Conservation (phyloP, 192 early-diverging fungal genomes). For the Coemansia sp. region DNA sequence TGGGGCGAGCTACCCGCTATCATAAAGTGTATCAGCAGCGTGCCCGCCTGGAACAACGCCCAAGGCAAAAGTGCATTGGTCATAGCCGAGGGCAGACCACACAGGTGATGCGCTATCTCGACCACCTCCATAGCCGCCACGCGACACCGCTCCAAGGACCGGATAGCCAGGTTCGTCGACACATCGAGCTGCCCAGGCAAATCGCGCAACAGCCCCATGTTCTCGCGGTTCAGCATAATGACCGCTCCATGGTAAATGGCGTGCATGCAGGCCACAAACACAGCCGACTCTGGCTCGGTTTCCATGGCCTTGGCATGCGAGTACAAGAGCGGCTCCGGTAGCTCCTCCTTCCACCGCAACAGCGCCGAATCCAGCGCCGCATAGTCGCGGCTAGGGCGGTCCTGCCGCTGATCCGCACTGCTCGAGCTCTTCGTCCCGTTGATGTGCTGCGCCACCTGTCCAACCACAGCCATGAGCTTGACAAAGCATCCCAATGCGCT, state of each 20-base stretch:
- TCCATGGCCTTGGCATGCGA: constrained; percentile 19
- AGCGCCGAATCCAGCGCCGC: constrained; percentile 36
- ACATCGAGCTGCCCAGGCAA: constrained; percentile 47
- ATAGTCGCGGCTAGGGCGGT: constrained; percentile 18
- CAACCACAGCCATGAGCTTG: constrained; percentile 52
- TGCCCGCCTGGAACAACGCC: constrained; percentile 55
- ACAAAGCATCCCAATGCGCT: constrained; percentile 44
- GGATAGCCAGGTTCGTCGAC: constrained; percentile 47
- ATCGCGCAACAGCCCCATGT: constrained; percentile 47
- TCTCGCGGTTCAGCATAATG: constrained; percentile 53
- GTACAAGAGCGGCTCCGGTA: constrained; percentile 32
- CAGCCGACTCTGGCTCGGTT: constrained; percentile 24
- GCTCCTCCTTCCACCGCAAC: constrained; percentile 51
- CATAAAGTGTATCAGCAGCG: constrained; percentile 55
- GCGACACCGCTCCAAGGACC: constrained; percentile 47
- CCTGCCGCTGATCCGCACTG: background rate
- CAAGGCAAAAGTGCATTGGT: constrained; percentile 51
- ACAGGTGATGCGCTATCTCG: constrained; percentile 45
- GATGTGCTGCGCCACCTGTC: constrained; percentile 50
- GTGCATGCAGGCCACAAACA: constrained; percentile 49
- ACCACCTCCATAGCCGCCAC: constrained; percentile 53
- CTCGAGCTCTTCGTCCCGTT: constrained; percentile 23
- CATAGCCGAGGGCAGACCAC: constrained; percentile 44
- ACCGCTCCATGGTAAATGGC: constrained; percentile 49
- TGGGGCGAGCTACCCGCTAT: constrained; percentile 48